Conservation (phyloP, 1,284 basidiomycete genomes). For the Cryptococcus sp. region DNA sequence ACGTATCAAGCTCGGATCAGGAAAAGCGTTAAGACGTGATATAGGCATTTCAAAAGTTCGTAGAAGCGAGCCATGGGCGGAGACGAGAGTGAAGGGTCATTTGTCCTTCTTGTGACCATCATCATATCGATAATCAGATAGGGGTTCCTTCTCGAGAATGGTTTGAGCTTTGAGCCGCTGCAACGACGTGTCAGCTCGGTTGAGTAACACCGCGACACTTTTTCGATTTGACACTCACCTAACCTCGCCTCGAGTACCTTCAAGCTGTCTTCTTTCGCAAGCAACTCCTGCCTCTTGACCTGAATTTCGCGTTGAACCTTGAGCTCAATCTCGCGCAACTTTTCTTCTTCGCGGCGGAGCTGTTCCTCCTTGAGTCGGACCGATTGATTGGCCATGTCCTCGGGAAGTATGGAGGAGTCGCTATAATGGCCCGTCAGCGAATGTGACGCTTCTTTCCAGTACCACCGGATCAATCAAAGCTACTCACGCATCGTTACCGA, state of each 20-base stretch:
- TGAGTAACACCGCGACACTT: neutral
- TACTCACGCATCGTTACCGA: slow-evolving; percentile 74
- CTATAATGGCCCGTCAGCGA: slow-evolving; percentile 50
- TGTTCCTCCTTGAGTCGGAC: slow-evolving; percentile 99
- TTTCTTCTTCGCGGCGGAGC: slow-evolving; percentile 94
- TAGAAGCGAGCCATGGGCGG: too few species aligned
- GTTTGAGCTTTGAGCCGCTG: slow-evolving; percentile 15
- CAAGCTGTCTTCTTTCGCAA: slow-evolving; percentile 80
- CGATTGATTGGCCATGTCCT: slow-evolving; percentile 94
- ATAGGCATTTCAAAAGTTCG: too few species aligned
- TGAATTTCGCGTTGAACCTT: slow-evolving; percentile 98
- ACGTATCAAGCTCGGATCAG: too few species aligned
- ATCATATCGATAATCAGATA: too few species aligned
- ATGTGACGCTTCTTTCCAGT: neutral
- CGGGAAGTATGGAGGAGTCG: slow-evolving; percentile 82
- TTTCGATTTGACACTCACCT: slow-evolving; percentile 28
- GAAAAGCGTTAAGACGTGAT: too few species aligned
- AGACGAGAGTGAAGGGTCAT: too few species aligned
- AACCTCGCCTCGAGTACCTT: slow-evolving; percentile 54
- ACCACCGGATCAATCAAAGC: neutral
- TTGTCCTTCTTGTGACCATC: too few species aligned
- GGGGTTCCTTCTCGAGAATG: slow-evolving; percentile 17
- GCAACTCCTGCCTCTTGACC: slow-evolving; percentile 94
- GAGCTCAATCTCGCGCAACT: slow-evolving; percentile 97
- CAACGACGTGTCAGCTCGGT: neutral